A percentile compares a stretch with the other conserved stretches of the same genome.
phyloP scores from a whole-genome alignment of 2,329 filamentous ascomycete species.

The Neonectria magnoliae region DNA sequence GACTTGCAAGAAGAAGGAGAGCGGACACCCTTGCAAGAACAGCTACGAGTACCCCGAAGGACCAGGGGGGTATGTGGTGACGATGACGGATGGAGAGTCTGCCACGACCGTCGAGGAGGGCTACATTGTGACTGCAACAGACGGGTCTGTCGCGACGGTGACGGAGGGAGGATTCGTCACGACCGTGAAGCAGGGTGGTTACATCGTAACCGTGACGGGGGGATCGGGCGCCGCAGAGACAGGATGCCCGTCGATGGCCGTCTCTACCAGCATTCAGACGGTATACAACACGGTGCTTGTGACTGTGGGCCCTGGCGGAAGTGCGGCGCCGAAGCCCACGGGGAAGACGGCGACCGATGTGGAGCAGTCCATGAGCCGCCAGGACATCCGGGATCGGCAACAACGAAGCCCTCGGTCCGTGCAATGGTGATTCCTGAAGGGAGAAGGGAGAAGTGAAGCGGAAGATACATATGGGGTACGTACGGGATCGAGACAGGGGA shows the following conservation, averaged over 20 bases:
- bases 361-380: conserved; percentile 11
- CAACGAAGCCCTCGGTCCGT: conserved; percentile 27
- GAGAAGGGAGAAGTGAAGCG: not conserved
- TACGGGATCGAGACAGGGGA: not conserved
- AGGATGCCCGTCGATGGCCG: conserved; percentile 36
- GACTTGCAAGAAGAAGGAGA: conserved; percentile 42
- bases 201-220: not conserved
- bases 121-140: too few relatives aligned
- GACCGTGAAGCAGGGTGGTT: too few relatives aligned
- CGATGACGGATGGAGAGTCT: conserved; percentile 21
- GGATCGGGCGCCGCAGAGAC: conserved; percentile 23
- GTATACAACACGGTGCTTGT: conserved; percentile 51
- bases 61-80: conserved; percentile 10
- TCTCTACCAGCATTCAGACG: conserved; percentile 47
- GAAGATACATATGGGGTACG: not conserved
- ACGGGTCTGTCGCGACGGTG: too few relatives aligned
- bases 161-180: too few relatives aligned
- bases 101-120: conserved; percentile 6
- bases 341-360: conserved; percentile 21
- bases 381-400: conserved; percentile 15
- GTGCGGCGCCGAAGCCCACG: conserved; percentile 1
- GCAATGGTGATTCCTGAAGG: conserved; percentile 24
- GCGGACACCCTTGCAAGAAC: conserved; percentile 40
- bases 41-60: not conserved
- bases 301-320: conserved; percentile 36